These are phyloP conservation scores for Cladophialophora carrionii DNA, from an alignment of 2,329 filamentous ascomycete genomes.

Conservation along the genomic window DNA sequence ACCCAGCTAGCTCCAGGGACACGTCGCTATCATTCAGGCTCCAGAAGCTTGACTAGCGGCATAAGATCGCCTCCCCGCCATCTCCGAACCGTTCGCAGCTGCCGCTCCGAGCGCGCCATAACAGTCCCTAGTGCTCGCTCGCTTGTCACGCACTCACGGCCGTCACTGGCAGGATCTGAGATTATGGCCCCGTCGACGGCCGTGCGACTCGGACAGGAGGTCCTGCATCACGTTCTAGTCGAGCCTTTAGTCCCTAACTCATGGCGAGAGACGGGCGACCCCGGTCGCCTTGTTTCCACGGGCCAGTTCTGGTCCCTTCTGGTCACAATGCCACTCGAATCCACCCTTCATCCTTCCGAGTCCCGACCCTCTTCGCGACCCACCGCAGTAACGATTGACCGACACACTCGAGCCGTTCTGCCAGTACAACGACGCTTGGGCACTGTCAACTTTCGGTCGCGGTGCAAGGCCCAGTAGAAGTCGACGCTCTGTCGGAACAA, in stretches of 20 bases:
- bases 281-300: background rate
- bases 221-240: conserved; percentile 1
- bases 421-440: conserved; percentile 2
- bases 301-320: conserved; percentile 6
- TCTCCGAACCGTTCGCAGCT: conserved; percentile 15
- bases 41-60: conserved; percentile 4
- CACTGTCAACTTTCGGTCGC: conserved; percentile 11
- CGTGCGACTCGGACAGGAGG: background rate
- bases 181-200: no score
- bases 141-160: background rate
- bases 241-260: background rate
- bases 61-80: conserved; percentile 20
- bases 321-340: background rate
- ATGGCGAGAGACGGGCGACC: background rate
- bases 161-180: background rate
- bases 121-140: background rate
- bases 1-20: background rate
- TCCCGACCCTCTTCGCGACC: background rate
- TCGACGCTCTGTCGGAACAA: background rate
- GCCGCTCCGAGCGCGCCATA: background rate
- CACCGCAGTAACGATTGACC: conserved; percentile 2
- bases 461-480: conserved; percentile 1
- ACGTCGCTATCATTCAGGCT: background rate
- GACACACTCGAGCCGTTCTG: conserved; percentile 3
- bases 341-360: background rate